Evolutionary conservation across 495 filamentous ascomycete species (phyloP).

Genomic region (Cryomyces antarcticus): DNA sequence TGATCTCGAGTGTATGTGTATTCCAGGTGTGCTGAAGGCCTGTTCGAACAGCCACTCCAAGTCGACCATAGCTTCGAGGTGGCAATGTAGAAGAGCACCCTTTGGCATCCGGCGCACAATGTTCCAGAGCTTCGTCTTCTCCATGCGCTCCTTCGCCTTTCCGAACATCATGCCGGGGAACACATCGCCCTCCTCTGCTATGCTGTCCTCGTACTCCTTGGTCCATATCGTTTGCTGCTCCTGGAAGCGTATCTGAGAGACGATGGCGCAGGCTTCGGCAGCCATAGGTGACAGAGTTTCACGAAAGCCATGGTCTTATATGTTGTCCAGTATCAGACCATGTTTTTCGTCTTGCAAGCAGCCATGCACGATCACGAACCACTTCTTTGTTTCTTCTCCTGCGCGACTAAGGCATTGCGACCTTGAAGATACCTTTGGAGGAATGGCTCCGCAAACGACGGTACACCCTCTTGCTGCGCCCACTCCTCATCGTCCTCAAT

Average conservation of each 20-base stretch:
- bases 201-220: constrained; percentile 37
- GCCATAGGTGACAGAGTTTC: constrained; percentile 55
- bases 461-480: constrained; percentile 31
- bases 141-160: constrained; percentile 58
- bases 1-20: constrained; percentile 40
- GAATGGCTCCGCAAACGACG: constrained; percentile 41
- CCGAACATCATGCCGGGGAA: constrained; percentile 82
- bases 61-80: constrained; percentile 80
- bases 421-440: constrained; percentile 59
- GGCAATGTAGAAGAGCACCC: constrained; percentile 70
- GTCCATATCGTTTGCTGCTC: constrained; percentile 60
- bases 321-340: constrained; percentile 26
- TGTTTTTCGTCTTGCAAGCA: constrained; percentile 3
- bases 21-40: constrained; percentile 50
- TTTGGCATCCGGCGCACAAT: constrained; percentile 81
- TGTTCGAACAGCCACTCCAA: constrained; percentile 54
- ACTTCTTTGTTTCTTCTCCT: constrained; percentile 68
- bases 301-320: constrained; percentile 39
- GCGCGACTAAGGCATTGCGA: constrained; percentile 52
- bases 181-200: constrained; percentile 32
- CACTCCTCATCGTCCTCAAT: constrained; percentile 28
- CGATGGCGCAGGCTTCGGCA: constrained; percentile 52
- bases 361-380: constrained; percentile 27
- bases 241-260: constrained; percentile 52
- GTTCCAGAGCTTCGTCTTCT: constrained; percentile 62